Conservation (phyloP, 768 basidiomycete genomes). For the Multifurca ochricompacta region DNA sequence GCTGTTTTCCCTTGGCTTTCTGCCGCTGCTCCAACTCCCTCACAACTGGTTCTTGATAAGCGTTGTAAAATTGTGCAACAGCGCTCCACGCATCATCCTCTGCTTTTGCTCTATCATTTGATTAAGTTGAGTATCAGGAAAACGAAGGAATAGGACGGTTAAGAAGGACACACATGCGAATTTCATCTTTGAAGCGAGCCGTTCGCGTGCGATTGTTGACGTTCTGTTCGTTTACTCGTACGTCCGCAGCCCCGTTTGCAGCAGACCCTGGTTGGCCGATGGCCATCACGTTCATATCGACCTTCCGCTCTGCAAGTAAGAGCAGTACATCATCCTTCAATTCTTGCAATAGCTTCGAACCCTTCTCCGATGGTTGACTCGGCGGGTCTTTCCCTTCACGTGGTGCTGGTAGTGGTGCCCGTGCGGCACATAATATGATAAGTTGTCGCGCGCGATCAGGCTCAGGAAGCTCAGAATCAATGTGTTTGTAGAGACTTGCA, state of each 20-base stretch:
- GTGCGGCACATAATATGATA: conserved; percentile 66
- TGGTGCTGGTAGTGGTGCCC: conserved; percentile 36
- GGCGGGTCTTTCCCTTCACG: conserved; percentile 37
- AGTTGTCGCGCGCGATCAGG: conserved; percentile 63
- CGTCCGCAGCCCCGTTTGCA: conserved; percentile 24
- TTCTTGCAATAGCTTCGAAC: conserved; percentile 37
- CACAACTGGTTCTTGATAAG: conserved; percentile 41
- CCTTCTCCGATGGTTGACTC: conserved; percentile 40
- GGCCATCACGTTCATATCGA: conserved; percentile 44
- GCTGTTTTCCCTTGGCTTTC: conserved; percentile 56
- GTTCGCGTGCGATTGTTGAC: conserved; percentile 61
- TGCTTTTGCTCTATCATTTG: conserved; percentile 35
- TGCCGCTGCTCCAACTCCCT: conserved; percentile 39
- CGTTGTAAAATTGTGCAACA: conserved; percentile 50
- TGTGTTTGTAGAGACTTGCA: conserved; percentile 69
- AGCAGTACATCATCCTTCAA: conserved; percentile 53
- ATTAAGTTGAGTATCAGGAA: conserved; percentile 19
- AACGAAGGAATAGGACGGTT: neutral
- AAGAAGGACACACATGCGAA: conserved; percentile 45
- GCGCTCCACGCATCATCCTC: conserved; percentile 73
- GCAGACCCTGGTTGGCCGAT: conserved; percentile 28
- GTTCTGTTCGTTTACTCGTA: conserved; percentile 66
- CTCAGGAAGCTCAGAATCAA: conserved; percentile 69
- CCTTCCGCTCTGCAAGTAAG: conserved; percentile 59
- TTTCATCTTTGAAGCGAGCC: conserved; percentile 55